Evolutionary conservation across 225 moss, liverwort and hornwort genomes (phyloP), one percentile per base, ranked within the genome.

Genomic region (Marchantia paleacea): DNA sequence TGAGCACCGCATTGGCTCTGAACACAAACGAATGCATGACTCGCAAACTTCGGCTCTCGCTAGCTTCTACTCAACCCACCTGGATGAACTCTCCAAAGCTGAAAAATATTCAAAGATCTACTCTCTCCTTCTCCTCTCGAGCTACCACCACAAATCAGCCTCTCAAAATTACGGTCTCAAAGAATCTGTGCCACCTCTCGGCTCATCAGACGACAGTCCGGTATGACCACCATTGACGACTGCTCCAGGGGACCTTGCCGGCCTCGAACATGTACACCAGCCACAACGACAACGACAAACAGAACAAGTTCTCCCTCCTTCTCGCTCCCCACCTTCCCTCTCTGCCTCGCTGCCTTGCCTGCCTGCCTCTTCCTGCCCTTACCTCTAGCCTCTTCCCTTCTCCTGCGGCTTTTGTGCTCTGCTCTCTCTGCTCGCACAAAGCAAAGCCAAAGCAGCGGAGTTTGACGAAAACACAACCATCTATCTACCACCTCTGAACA

Each of bases 1-100:
- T 89, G 65, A 89, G 80, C 79, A 85, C 89, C 76, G 89, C 83
- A 85, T 89, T 89, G 47, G 89, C 89, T 69, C 89, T 83, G 81
- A 87, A 89, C 79, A 87, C 52, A 15, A 85, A 66, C 10, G 89
- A 87, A 79, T 89, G 89, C 89, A 89, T 89, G 75, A 79, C 79
- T 79, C 55, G 16, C 25, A 73, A 20, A 28, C 55, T 78, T 64
- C 69, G 29, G 24, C 69, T 20, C 48, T 25, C 76, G 20, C 76
- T 24, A 67, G 49, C 26, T 62, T 31, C 29, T 20, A 47, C 52
- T 52, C 30, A 31, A 31, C 8, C 68, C 39, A 39, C 28, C 28
- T 31, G 3, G 29, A 1, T 57, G 57, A 31, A 62, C 30, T 3
- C 15, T 31, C 29, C 3, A 8, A 68, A 29, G 72, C 72, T 72